Conservation (phyloP, 2,329 filamentous ascomycete genomes). For the Pyrenochaeta sp. region DNA sequence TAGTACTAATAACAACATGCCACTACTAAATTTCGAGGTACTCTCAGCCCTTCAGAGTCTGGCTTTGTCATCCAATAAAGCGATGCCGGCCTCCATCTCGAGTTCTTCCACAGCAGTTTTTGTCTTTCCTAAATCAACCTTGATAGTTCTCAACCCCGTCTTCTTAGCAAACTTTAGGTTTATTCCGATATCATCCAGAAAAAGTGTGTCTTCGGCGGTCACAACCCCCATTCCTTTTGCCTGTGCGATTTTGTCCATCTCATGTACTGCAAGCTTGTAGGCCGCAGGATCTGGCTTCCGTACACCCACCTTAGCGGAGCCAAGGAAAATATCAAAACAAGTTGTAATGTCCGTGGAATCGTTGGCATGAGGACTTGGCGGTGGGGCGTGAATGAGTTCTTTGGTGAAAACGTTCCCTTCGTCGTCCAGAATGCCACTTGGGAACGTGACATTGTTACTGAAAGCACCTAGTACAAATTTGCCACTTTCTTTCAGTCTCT, state of each 20-base stretch:
- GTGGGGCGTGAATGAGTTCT: conserved; percentile 32
- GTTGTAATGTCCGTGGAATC: conserved; percentile 62
- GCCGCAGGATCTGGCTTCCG: conserved; percentile 86
- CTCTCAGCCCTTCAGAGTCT: conserved; percentile 29
- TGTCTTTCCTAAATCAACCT: conserved; percentile 79
- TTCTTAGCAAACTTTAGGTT: conserved; percentile 83
- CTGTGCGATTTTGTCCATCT: conserved; percentile 69
- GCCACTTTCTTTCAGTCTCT: conserved; percentile 64
- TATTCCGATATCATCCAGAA: conserved; percentile 92
- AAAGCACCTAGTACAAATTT: conserved; percentile 71
- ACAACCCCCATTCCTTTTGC: conserved; percentile 63
- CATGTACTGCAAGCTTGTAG: conserved; percentile 75
- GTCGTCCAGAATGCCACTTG: conserved; percentile 73
- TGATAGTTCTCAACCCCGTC: conserved; percentile 81
- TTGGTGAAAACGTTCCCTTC: conserved; percentile 52
- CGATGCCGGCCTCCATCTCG: conserved; percentile 75
- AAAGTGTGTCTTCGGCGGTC: conserved; percentile 73
- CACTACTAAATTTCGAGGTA: too few species aligned
- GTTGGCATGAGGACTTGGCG: conserved; percentile 30
- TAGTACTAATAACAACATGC: too few species aligned
- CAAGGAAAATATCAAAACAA: conserved; percentile 87
- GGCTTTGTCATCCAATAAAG: conserved; percentile 59
- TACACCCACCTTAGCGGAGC: conserved; percentile 83
- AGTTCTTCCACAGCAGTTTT: conserved; percentile 83
- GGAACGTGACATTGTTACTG: conserved; percentile 90